phyloP scores from a whole-genome alignment of 345 rosid genomes.

The Gossypium rotundifolium region DNA sequence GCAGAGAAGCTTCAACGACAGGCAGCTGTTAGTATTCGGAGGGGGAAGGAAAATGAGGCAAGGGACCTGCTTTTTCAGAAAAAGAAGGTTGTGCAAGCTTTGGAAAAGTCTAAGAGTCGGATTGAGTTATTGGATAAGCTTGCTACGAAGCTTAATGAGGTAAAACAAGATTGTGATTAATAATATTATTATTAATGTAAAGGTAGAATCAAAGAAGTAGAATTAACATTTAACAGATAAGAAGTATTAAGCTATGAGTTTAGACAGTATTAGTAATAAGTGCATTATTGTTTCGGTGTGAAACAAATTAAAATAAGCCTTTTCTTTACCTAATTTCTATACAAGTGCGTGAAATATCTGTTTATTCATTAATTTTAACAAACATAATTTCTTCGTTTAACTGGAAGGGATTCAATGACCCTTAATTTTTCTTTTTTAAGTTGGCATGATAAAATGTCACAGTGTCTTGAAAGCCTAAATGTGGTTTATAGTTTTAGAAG shows the following conservation, averaged over 20 bases:
- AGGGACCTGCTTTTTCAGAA: constrained; percentile 74
- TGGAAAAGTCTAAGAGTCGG: constrained; percentile 65
- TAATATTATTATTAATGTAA: neutral
- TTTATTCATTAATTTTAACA: too few relatives aligned
- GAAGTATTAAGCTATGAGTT: neutral
- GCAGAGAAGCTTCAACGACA: constrained; percentile 76
- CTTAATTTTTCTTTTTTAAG: too few relatives aligned
- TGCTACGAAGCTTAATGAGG: constrained; percentile 71
- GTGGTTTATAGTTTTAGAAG: neutral
- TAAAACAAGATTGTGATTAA: constrained; percentile 9
- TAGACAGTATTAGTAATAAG: neutral
- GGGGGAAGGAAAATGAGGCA: constrained; percentile 72
- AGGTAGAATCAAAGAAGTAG: neutral
- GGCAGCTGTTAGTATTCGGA: constrained; percentile 59
- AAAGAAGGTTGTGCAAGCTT: constrained; percentile 75
- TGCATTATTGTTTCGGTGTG: neutral
- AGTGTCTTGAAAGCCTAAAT: neutral
- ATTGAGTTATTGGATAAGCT: constrained; percentile 69
- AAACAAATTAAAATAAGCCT: too few relatives aligned
- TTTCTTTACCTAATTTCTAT: too few relatives aligned
- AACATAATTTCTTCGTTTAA: too few relatives aligned
- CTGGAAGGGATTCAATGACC: too few relatives aligned
- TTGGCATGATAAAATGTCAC: too few relatives aligned
- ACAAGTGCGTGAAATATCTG: too few relatives aligned
- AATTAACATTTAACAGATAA: neutral